phyloP scores from a whole-genome alignment of 768 basidiomycete species.

The Leucosporidium creatinivorum region DNA sequence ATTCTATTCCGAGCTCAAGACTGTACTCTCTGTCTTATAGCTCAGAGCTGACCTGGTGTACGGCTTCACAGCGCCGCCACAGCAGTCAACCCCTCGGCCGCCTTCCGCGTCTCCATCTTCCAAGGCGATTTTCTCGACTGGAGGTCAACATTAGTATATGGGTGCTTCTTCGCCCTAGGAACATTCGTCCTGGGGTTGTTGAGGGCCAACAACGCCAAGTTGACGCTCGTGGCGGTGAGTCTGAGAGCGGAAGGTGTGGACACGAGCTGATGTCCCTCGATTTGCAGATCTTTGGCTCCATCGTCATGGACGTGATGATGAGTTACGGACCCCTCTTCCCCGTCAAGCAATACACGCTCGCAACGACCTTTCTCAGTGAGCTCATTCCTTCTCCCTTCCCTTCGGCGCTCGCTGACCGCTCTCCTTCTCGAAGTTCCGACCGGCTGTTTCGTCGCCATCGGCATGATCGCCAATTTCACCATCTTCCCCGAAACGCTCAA shows the following conservation, averaged over 20 bases:
- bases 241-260: conserved; percentile 22
- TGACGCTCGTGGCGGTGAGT: conserved; percentile 44
- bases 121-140: conserved; percentile 51
- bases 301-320: conserved; percentile 38
- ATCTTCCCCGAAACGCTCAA: conserved; percentile 54
- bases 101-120: conserved; percentile 47
- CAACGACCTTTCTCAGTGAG: neutral
- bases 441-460: conserved; percentile 50
- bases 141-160: conserved; percentile 48
- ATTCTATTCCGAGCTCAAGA: no score
- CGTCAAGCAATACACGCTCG: conserved; percentile 19
- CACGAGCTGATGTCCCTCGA: neutral
- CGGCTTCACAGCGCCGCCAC: no score
- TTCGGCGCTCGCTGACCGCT: conserved; percentile 5
- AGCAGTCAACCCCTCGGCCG: no score
- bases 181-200: conserved; percentile 48
- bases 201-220: conserved; percentile 49
- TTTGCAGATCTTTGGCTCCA: conserved; percentile 9
- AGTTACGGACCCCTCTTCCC: conserved; percentile 46
- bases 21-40: no score
- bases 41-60: no score
- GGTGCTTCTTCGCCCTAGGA: conserved; percentile 50
- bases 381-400: conserved; percentile 13
- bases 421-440: conserved; percentile 46
- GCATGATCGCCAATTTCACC: conserved; percentile 46